phyloP scores from a whole-genome alignment of 2,329 filamentous ascomycete species.

The Thermothelomyces thermophilus region DNA sequence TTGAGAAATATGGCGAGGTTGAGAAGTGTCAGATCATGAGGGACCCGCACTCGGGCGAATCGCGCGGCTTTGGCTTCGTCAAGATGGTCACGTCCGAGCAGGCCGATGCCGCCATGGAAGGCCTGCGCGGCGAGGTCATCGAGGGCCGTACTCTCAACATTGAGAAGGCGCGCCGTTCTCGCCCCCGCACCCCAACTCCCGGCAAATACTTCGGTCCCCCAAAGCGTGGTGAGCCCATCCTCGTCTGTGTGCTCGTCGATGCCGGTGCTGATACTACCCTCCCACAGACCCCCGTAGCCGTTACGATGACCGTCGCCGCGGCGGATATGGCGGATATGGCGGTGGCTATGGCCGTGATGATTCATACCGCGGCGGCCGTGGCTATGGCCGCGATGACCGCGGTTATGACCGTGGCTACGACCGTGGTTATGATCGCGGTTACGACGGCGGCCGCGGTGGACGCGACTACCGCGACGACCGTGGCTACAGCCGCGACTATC shows the following conservation, averaged over 20 bases:
- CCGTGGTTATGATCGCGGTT: slow-evolving; percentile 40
- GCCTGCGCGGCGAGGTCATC: slow-evolving; percentile 87
- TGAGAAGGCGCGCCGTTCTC: slow-evolving; percentile 93
- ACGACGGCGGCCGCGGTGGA: slow-evolving; percentile 31
- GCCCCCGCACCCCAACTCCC: slow-evolving; percentile 90
- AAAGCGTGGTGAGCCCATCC: slow-evolving; percentile 73
- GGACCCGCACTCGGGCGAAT: slow-evolving; percentile 96
- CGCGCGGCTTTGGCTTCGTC: slow-evolving; percentile 96
- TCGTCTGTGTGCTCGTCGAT: slow-evolving; percentile 23
- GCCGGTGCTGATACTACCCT: slow-evolving; percentile 35
- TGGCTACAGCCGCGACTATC: slow-evolving; percentile 35
- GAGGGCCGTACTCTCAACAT: slow-evolving; percentile 96
- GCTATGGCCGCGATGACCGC: slow-evolving; percentile 43
- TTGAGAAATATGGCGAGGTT: slow-evolving; percentile 97
- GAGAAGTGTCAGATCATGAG: slow-evolving; percentile 99
- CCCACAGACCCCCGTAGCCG: slow-evolving; percentile 47
- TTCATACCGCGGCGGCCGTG: slow-evolving; percentile 41
- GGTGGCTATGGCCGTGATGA: slow-evolving; percentile 46
- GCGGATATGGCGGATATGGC: slow-evolving; percentile 42
- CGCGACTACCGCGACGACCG: slow-evolving; percentile 38
- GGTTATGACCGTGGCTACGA: slow-evolving; percentile 48
- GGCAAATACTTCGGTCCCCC: slow-evolving; percentile 99
- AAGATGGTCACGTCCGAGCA: slow-evolving; percentile 96
- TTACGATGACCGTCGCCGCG: slow-evolving; percentile 59
- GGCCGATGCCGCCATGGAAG: slow-evolving; percentile 94